A percentile compares a stretch with the other conserved stretches of the same genome.
phyloP scores from a whole-genome alignment of 1,284 basidiomycete species.

The Cryptococcus sp. region DNA sequence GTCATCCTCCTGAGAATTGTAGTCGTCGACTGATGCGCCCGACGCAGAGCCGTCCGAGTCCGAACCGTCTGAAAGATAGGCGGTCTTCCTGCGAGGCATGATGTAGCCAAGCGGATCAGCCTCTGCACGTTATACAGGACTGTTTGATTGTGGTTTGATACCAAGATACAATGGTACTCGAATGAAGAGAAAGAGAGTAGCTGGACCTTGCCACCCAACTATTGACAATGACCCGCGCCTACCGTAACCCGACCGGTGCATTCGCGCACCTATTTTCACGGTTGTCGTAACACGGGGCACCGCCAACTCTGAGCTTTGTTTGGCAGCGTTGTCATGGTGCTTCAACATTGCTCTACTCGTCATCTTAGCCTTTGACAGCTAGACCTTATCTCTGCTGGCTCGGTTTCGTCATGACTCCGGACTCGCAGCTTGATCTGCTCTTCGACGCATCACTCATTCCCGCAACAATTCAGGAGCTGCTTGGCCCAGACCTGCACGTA shows the following conservation, averaged over 20 bases:
- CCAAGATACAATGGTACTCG: no score
- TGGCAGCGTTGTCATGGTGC: no score
- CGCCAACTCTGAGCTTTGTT: no score
- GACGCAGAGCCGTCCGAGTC: constrained; percentile 64
- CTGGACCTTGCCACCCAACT: no score
- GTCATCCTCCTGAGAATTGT: constrained; percentile 61
- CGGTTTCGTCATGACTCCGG: constrained; percentile 2
- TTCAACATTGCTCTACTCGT: no score
- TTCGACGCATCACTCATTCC: constrained; percentile 42
- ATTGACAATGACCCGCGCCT: no score
- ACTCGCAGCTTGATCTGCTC: constrained; percentile 30
- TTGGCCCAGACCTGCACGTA: constrained; percentile 40
- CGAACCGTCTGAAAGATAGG: constrained; percentile 73
- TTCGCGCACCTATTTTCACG: no score
- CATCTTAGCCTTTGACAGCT: no score
- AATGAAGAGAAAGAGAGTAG: no score
- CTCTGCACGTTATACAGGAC: not conserved
- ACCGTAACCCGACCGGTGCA: no score
- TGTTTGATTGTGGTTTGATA: not conserved
- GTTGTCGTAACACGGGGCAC: no score
- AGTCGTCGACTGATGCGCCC: constrained; percentile 53
- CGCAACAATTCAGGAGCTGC: constrained; percentile 18
- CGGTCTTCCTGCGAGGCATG: constrained; percentile 81
- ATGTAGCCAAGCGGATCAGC: not conserved
- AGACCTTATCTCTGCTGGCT: no score